Percentiles rank a stretch among this genome's conserved stretches.
These are phyloP conservation scores for Neurospora sp. DNA, from an alignment of 495 filamentous ascomycete species.

Conservation along the genomic window DNA sequence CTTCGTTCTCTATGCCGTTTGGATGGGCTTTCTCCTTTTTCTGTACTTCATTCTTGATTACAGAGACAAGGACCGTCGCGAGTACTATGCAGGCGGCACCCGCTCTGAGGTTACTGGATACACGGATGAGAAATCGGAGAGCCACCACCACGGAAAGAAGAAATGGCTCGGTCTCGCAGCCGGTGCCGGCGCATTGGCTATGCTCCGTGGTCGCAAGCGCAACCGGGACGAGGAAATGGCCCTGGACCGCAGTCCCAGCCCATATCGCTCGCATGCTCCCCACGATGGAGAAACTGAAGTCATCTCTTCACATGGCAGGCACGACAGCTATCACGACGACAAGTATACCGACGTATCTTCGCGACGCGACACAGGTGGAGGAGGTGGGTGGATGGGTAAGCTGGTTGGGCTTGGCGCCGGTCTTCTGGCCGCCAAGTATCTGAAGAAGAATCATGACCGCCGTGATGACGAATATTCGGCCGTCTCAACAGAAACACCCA, in stretches of 20 bases:
- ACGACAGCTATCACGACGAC: constrained; percentile 48
- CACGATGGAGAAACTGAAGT: constrained; percentile 34
- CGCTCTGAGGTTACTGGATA: constrained; percentile 4
- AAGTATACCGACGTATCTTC: constrained; percentile 40
- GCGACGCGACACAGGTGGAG: constrained; percentile 17
- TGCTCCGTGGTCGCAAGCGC: constrained; percentile 38
- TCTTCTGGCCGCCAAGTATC: constrained; percentile 52
- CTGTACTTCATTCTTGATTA: constrained; percentile 67
- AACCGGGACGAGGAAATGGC: constrained; percentile 27
- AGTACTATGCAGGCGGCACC: neutral
- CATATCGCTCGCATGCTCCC: constrained; percentile 17
- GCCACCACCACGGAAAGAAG: constrained; percentile 30
- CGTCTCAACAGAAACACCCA: constrained; percentile 43
- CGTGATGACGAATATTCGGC: constrained; percentile 51
- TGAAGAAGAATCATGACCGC: constrained; percentile 48
- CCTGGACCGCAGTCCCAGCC: constrained; percentile 23
- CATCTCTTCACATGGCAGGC: constrained; percentile 35
- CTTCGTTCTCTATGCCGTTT: constrained; percentile 78
- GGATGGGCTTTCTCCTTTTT: constrained; percentile 54
- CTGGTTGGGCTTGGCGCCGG: constrained; percentile 58
- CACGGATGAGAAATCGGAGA: constrained; percentile 23
- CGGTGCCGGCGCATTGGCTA: constrained; percentile 50
- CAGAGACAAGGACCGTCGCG: constrained; percentile 36
- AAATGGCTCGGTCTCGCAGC: constrained; percentile 42
- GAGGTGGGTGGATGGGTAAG: constrained; percentile 52